These are phyloP conservation scores for Melampsora abietis-canadensis DNA, from an alignment of 1,284 basidiomycete species.

Conservation along the genomic window DNA sequence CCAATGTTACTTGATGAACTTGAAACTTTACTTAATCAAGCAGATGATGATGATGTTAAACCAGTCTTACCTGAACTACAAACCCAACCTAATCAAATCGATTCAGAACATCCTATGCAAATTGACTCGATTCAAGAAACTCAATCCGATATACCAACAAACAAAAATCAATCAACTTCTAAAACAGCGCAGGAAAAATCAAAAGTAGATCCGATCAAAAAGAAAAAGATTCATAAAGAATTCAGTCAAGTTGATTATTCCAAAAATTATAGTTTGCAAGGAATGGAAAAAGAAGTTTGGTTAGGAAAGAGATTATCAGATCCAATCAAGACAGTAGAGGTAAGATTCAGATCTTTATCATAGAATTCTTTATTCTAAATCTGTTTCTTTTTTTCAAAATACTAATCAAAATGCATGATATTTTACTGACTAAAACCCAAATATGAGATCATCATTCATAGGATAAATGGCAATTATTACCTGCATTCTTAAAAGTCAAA, in stretches of 20 bases:
- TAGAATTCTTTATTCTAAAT: neutral
- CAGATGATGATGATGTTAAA: constrained; percentile 23
- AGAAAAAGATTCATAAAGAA: neutral
- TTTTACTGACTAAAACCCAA: neutral
- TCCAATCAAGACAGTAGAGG: constrained; percentile 59
- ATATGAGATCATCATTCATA: constrained; percentile 52
- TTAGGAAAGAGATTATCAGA: constrained; percentile 55
- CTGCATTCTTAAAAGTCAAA: constrained; percentile 91
- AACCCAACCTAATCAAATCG: neutral
- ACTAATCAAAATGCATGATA: neutral
- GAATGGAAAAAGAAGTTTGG: constrained; percentile 52
- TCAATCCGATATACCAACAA: neutral
- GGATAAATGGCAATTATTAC: constrained; percentile 96
- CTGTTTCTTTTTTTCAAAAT: neutral
- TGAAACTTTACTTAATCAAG: constrained; percentile 10
- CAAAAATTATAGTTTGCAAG: constrained; percentile 27
- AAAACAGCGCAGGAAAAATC: neutral
- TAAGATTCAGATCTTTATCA: constrained; percentile 47
- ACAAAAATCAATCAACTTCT: neutral
- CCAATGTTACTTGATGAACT: constrained; percentile 35
- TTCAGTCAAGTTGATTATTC: neutral
- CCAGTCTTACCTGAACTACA: constrained; percentile 14
- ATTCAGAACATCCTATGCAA: neutral
- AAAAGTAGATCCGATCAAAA: neutral
- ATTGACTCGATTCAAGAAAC: neutral